Evolutionary conservation across 2,329 filamentous ascomycete genomes (phyloP).

Genomic region (Pseudocercospora crystallina): DNA sequence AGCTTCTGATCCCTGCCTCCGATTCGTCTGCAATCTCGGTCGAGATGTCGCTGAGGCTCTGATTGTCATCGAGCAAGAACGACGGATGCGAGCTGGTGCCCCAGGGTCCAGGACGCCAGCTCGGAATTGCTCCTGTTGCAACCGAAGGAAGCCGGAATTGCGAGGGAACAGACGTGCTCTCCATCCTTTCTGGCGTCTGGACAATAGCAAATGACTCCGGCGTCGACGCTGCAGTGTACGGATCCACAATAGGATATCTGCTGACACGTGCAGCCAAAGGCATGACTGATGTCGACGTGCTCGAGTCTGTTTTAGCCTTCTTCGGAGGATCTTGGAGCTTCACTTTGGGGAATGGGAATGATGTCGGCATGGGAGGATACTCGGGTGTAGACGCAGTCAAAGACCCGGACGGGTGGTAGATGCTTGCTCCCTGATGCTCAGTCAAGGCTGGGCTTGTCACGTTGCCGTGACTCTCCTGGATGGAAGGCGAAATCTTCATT

Average conservation of each 20-base stretch:
- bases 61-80: conserved; percentile 55
- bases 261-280: conserved; percentile 13
- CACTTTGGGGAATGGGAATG: conserved; percentile 2
- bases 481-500: conserved; percentile 18
- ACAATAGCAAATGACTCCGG: conserved; percentile 22
- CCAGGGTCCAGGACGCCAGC: conserved; percentile 21
- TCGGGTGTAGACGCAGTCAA: background rate
- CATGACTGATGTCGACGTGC: conserved; percentile 21
- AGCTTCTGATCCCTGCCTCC: conserved; percentile 46
- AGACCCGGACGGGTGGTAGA: conserved; percentile 31
- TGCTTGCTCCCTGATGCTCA: conserved; percentile 37
- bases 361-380: background rate
- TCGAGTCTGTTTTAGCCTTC: conserved; percentile 9
- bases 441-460: conserved; percentile 27
- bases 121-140: conserved; percentile 12
- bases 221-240: conserved; percentile 14
- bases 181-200: conserved; percentile 20
- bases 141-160: conserved; percentile 12
- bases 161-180: conserved; percentile 15
- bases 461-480: conserved; percentile 10
- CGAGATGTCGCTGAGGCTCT: conserved; percentile 57
- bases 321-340: background rate
- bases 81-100: conserved; percentile 36
- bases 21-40: conserved; percentile 52
- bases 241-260: conserved; percentile 19